These are phyloP conservation scores for Cyphellophora attinorum DNA, from an alignment of 2,329 filamentous ascomycete species.

Conservation along the genomic window DNA sequence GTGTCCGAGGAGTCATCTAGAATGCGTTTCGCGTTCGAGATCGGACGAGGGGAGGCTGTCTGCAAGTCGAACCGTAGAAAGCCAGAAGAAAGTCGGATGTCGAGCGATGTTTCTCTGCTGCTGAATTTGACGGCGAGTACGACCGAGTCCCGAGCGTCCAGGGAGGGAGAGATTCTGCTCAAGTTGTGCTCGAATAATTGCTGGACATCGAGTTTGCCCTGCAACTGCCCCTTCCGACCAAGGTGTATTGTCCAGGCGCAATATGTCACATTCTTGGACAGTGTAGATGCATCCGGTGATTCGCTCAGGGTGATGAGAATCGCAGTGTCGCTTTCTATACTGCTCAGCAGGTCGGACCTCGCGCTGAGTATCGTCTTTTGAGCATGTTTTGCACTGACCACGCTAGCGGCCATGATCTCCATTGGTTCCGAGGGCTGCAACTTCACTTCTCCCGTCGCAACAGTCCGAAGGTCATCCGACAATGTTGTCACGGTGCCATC, in stretches of 20 bases:
- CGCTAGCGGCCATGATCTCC: slow-evolving; percentile 12
- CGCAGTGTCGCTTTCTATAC: slow-evolving; percentile 31
- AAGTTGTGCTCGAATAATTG: slow-evolving; percentile 29
- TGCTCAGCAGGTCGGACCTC: slow-evolving; percentile 17
- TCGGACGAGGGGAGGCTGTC: neutral
- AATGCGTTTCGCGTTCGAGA: neutral
- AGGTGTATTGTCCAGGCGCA: slow-evolving; percentile 23
- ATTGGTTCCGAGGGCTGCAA: slow-evolving; percentile 5
- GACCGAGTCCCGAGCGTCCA: neutral
- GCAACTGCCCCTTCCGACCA: neutral
- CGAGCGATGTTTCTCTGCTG: neutral
- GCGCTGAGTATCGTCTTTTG: slow-evolving; percentile 17
- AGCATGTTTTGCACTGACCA: slow-evolving; percentile 16
- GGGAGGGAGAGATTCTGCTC: neutral
- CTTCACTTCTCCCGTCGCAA: slow-evolving; percentile 18
- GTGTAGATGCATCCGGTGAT: neutral
- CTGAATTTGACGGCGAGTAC: neutral
- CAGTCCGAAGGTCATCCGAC: slow-evolving; percentile 22
- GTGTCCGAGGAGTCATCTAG: slow-evolving; percentile 5
- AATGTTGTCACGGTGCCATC: slow-evolving; percentile 33
- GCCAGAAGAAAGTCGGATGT: neutral
- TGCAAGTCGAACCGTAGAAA: neutral
- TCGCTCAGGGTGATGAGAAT: slow-evolving; percentile 12
- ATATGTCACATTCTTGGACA: slow-evolving; percentile 10
- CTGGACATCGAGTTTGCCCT: slow-evolving; percentile 20